Percentiles rank a stretch among this genome's conserved stretches.
These are phyloP conservation scores for Candida piceae DNA, from an alignment of 805 yeast genomes.

Conservation along the genomic window DNA sequence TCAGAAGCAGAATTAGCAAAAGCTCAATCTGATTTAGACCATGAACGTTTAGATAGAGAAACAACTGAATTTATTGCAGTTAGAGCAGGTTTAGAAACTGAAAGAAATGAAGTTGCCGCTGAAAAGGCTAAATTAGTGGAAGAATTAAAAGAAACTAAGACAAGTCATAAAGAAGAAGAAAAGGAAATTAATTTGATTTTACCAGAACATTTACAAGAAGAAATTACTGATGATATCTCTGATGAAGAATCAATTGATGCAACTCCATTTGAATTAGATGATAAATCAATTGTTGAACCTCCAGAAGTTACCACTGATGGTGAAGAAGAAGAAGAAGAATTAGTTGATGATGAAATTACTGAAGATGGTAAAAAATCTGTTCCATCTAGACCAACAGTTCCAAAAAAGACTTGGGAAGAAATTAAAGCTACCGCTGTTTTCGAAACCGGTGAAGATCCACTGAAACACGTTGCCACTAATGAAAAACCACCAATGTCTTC, in stretches of 20 bases:
- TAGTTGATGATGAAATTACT: slow-evolving; percentile 27
- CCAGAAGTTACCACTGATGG: slow-evolving; percentile 24
- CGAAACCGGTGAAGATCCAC: slow-evolving; percentile 30
- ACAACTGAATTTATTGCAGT: slow-evolving; percentile 27
- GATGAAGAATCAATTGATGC: slow-evolving; percentile 27
- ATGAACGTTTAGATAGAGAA: slow-evolving; percentile 26
- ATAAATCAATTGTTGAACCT: slow-evolving; percentile 21
- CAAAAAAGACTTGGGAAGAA: slow-evolving; percentile 27
- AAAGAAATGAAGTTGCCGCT: slow-evolving; percentile 36
- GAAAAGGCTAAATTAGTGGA: slow-evolving; percentile 34
- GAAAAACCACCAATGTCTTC: slow-evolving; percentile 35
- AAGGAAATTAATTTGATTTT: slow-evolving; percentile 42
- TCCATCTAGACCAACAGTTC: slow-evolving; percentile 18
- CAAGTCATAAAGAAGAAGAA: slow-evolving; percentile 37
- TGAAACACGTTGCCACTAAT: slow-evolving; percentile 31
- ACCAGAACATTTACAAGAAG: slow-evolving; percentile 47
- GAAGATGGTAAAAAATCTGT: slow-evolving; percentile 27
- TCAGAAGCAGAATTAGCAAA: slow-evolving; percentile 23
- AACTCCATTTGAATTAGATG: slow-evolving; percentile 25
- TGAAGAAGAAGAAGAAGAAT: slow-evolving; percentile 17
- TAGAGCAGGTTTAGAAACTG: slow-evolving; percentile 35
- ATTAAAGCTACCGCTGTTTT: slow-evolving; percentile 21
- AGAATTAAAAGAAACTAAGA: slow-evolving; percentile 33
- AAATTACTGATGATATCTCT: slow-evolving; percentile 22
- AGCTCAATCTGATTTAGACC: slow-evolving; percentile 25